These are phyloP conservation scores for Lasiosphaeria hispida DNA, from an alignment of 495 filamentous ascomycete genomes.

Conservation along the genomic window DNA sequence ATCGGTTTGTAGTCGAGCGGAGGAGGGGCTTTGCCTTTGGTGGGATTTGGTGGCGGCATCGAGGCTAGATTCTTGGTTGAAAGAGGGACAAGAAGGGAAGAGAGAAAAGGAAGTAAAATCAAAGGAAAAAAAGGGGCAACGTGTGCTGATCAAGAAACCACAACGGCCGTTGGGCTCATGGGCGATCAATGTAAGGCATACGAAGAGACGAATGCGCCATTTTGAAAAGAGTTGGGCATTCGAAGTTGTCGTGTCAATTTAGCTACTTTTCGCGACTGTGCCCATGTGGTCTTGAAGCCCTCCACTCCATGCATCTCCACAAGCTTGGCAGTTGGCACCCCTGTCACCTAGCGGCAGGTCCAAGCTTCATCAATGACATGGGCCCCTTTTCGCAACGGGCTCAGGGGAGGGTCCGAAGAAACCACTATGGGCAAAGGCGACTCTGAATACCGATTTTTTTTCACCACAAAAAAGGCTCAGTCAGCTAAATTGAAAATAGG, in stretches of 20 bases:
- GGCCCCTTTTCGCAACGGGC: too few species aligned
- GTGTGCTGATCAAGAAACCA: constrained; percentile 12
- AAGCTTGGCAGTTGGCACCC: too few species aligned
- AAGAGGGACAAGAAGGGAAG: constrained; percentile 9
- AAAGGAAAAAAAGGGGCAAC: constrained; percentile 1
- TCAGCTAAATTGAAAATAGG: too few species aligned
- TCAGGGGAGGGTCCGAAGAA: too few species aligned
- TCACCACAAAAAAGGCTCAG: too few species aligned
- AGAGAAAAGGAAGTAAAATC: neutral
- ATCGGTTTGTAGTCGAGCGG: constrained; percentile 41
- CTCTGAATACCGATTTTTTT: too few species aligned
- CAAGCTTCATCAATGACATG: too few species aligned
- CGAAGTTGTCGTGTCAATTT: neutral
- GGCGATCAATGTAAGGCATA: neutral
- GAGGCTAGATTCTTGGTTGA: constrained; percentile 7
- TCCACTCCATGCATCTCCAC: too few species aligned
- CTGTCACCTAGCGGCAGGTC: too few species aligned
- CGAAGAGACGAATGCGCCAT: constrained; percentile 23
- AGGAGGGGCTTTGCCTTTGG: constrained; percentile 22
- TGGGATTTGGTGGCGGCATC: constrained; percentile 28
- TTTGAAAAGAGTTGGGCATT: constrained; percentile 13
- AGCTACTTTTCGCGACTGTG: neutral
- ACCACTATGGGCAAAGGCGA: too few species aligned
- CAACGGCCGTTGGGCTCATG: constrained; percentile 18
- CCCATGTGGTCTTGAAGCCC: too few species aligned